These are phyloP conservation scores for Globisporangium polare DNA, from an alignment of 352 stramenopile species.

Conservation along the genomic window DNA sequence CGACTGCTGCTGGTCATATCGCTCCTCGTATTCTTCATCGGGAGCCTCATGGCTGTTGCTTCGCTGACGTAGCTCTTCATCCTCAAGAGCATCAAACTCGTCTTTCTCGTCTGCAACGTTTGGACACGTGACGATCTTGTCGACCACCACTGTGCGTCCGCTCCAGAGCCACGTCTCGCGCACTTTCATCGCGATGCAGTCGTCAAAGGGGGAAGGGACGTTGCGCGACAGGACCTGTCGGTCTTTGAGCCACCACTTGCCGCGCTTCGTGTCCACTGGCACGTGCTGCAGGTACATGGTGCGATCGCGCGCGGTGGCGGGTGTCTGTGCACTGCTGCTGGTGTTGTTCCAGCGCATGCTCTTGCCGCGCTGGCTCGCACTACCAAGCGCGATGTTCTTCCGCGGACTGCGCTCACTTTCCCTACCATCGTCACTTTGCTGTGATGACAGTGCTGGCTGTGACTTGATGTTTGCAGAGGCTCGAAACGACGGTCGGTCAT, in stretches of 20 bases:
- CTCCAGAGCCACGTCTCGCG: slow-evolving; percentile 64
- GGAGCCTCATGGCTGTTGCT: background rate
- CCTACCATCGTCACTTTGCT: background rate
- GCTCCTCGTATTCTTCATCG: background rate
- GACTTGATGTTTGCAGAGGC: background rate
- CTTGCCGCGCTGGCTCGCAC: background rate
- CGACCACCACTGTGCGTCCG: slow-evolving; percentile 49
- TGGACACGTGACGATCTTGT: slow-evolving; percentile 51
- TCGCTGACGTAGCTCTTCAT: background rate
- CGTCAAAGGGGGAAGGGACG: slow-evolving; percentile 20
- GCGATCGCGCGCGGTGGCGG: slow-evolving; percentile 4
- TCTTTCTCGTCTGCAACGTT: background rate
- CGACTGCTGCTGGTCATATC: no score
- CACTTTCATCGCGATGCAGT: slow-evolving; percentile 46
- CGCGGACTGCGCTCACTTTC: background rate
- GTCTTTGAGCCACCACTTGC: slow-evolving; percentile 70
- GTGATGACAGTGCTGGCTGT: background rate
- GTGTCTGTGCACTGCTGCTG: slow-evolving; percentile 8
- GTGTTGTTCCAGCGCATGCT: slow-evolving; percentile 3
- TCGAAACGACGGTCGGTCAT: background rate
- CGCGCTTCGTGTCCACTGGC: slow-evolving; percentile 36
- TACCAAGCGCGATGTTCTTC: background rate
- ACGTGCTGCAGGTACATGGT: slow-evolving; percentile 31
- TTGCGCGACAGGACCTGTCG: slow-evolving; percentile 49
- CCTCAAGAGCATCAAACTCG: background rate